Conservation (phyloP, 2,329 filamentous ascomycete genomes). For the Tolypocladium cylindrosporum region DNA sequence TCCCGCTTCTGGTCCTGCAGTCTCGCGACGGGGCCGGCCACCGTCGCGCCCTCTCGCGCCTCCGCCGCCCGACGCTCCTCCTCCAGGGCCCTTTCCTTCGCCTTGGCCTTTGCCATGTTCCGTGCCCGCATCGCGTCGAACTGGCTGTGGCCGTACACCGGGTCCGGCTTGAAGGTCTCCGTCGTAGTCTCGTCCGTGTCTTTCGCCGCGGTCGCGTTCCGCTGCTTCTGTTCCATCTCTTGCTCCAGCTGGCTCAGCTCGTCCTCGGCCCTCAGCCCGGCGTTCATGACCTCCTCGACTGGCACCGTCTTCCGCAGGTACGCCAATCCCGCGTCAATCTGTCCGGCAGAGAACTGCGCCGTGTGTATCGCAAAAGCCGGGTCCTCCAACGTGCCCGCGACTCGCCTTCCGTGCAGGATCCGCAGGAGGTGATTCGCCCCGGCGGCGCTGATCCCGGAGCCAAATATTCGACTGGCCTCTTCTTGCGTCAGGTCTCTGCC, state of each 20-base stretch:
- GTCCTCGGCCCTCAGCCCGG: conserved; percentile 51
- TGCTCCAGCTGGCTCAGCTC: conserved; percentile 46
- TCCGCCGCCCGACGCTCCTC: conserved; percentile 30
- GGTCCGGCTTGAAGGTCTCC: conserved; percentile 23
- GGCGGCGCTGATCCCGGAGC: conserved; percentile 29
- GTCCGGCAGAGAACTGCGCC: conserved; percentile 26
- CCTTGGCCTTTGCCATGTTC: conserved; percentile 39
- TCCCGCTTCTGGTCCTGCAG: conserved; percentile 24
- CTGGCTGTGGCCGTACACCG: conserved; percentile 47
- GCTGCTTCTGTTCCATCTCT: conserved; percentile 14
- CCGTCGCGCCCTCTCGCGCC: conserved; percentile 23
- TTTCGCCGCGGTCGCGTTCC: conserved; percentile 10
- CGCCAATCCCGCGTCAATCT: conserved; percentile 36
- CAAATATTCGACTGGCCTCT: conserved; percentile 41
- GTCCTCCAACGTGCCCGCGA: conserved; percentile 54
- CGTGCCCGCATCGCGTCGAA: conserved; percentile 47
- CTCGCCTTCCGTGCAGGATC: conserved; percentile 52
- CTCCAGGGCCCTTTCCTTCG: conserved; percentile 32
- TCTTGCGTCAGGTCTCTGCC: conserved; percentile 34
- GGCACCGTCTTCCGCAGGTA: conserved; percentile 45
- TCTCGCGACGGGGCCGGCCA: conserved; percentile 31
- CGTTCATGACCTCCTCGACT: conserved; percentile 51
- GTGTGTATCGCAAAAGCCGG: conserved; percentile 41
- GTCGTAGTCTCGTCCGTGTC: neutral
- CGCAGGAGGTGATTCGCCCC: conserved; percentile 44